phyloP scores from a whole-genome alignment of 1,284 basidiomycete species.

The Peniophora sp. region DNA sequence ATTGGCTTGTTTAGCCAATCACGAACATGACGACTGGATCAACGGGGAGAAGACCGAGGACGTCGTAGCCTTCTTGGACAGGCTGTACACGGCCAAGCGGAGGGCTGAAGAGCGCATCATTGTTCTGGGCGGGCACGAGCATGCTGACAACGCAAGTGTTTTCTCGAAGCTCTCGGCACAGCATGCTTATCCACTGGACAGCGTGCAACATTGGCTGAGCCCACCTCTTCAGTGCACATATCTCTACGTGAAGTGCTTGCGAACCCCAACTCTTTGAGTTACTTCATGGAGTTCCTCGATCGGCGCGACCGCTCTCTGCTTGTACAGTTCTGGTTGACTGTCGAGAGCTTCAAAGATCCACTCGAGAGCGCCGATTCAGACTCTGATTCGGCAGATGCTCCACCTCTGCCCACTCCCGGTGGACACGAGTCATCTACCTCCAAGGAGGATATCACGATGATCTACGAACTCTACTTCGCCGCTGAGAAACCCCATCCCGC shows the following conservation, averaged over 20 bases:
- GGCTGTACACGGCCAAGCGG: conserved; percentile 81
- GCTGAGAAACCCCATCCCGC: conserved; percentile 48
- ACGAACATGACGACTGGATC: conserved; percentile 80
- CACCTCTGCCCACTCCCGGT: conserved; percentile 40
- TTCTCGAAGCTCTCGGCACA: neutral
- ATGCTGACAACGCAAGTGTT: conserved; percentile 39
- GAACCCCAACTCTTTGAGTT: conserved; percentile 85
- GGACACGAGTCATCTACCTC: conserved; percentile 52
- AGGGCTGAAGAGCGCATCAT: conserved; percentile 82
- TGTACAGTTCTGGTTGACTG: conserved; percentile 95
- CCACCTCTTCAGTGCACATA: conserved; percentile 16
- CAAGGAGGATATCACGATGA: conserved; percentile 81
- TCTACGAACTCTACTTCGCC: conserved; percentile 82
- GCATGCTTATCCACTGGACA: conserved; percentile 2
- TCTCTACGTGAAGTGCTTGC: conserved; percentile 71
- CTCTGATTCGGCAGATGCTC: conserved; percentile 59
- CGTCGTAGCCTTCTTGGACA: conserved; percentile 79
- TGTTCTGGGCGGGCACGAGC: conserved; percentile 64
- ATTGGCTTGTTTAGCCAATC: conserved; percentile 46
- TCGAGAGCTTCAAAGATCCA: conserved; percentile 96
- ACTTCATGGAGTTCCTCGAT: conserved; percentile 98
- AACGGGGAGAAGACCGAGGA: conserved; percentile 77
- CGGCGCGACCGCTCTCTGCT: conserved; percentile 75
- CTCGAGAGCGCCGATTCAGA: conserved; percentile 77
- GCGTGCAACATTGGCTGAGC: conserved; percentile 14